These are phyloP conservation scores for Thyridium curvatum DNA, from an alignment of 2,329 filamentous ascomycete species.

Conservation along the genomic window DNA sequence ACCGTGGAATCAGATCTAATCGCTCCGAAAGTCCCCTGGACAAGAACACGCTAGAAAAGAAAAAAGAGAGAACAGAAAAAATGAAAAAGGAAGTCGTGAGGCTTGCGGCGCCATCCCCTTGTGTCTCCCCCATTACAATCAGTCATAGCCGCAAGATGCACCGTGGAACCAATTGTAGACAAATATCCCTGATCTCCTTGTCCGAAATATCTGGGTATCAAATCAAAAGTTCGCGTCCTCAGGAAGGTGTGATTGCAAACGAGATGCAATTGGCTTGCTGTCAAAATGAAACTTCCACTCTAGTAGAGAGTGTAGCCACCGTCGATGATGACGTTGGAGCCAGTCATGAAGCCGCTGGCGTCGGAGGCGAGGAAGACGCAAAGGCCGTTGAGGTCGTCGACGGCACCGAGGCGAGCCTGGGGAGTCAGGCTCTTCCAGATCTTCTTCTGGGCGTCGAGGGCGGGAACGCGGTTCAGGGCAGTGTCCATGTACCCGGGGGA, in stretches of 20 bases:
- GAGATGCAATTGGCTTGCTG: not conserved
- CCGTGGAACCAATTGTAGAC: not conserved
- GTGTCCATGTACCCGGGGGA: constrained; percentile 86
- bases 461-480: constrained; percentile 69
- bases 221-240: constrained; percentile 7
- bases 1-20: no score
- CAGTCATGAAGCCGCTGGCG: constrained; percentile 70
- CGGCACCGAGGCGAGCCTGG: constrained; percentile 63
- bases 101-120: no score
- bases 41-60: not conserved
- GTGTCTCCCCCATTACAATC: no score
- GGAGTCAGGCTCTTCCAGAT: constrained; percentile 72
- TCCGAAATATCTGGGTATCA: constrained; percentile 1
- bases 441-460: constrained; percentile 74
- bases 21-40: not conserved
- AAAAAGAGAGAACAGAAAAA: constrained; percentile 1
- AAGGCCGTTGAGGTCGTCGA: constrained; percentile 72
- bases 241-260: constrained; percentile 7
- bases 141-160: no score
- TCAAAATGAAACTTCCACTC: constrained; percentile 11
- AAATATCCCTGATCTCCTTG: not conserved
- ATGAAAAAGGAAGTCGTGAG: not conserved
- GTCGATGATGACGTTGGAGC: constrained; percentile 66
- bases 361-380: constrained; percentile 72
- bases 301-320: constrained; percentile 62